Conservation (phyloP, 345 rosid species). For the Streptanthus diversifolius region DNA sequence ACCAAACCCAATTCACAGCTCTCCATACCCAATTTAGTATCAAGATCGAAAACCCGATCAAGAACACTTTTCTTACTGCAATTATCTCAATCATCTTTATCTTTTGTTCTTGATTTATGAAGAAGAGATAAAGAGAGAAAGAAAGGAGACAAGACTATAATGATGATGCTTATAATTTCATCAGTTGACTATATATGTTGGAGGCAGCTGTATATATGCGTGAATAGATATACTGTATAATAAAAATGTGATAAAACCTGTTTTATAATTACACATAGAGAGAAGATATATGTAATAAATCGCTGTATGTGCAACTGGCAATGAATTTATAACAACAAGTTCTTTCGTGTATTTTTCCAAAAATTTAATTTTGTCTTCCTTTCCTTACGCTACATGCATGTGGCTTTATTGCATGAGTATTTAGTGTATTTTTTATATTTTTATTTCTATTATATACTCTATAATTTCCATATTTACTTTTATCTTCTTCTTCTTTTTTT, state of each 20-base stretch:
- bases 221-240: conserved; percentile 3
- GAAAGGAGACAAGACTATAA: conserved; percentile 23
- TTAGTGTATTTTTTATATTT: neutral
- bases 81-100: conserved; percentile 20
- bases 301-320: conserved; percentile 43
- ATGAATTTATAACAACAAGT: conserved; percentile 38
- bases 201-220: conserved; percentile 29
- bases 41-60: conserved; percentile 28
- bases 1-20: conserved; percentile 45
- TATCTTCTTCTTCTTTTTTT: neutral
- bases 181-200: conserved; percentile 36
- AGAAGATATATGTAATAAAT: conserved; percentile 30
- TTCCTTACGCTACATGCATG: conserved; percentile 42
- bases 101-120: neutral
- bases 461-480: conserved; percentile 11
- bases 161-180: conserved; percentile 30
- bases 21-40: conserved; percentile 36
- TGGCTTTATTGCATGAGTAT: conserved; percentile 43
- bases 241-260: conserved; percentile 22
- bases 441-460: neutral
- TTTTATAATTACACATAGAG: neutral
- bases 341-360: conserved; percentile 31
- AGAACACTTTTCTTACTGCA: conserved; percentile 7
- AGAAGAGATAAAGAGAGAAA: conserved; percentile 15
- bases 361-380: conserved; percentile 36